Conservation (phyloP, 306 rosid genomes). For the Alnus rubra region DNA sequence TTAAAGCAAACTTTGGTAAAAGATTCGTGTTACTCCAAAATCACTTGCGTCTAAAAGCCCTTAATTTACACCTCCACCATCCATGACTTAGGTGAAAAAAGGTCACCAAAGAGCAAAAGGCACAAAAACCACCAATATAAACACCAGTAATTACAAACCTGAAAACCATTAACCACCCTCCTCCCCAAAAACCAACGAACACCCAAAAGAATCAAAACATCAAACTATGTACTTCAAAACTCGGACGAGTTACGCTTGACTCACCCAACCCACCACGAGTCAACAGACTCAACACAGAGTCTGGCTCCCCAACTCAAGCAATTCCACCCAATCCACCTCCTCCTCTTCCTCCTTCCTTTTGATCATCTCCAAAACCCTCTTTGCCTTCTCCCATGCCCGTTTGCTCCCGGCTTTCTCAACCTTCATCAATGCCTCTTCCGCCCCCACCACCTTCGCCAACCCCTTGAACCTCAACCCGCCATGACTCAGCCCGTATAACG, state of each 20-base stretch:
- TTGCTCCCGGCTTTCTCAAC: slow-evolving; percentile 60
- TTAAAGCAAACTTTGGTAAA: background rate
- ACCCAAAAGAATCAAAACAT: background rate
- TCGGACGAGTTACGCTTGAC: slow-evolving; percentile 41
- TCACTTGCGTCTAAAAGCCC: background rate
- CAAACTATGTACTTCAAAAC: slow-evolving; percentile 41
- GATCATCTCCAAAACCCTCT: slow-evolving; percentile 57
- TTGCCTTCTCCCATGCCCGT: slow-evolving; percentile 54
- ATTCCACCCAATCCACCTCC: slow-evolving; percentile 77
- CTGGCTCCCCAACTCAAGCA: slow-evolving; percentile 51
- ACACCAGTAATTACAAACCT: slow-evolving; percentile 9
- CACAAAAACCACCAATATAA: background rate
- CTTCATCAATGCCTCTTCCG: slow-evolving; percentile 52
- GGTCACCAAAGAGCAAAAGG: background rate
- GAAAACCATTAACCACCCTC: background rate
- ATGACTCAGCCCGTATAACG: slow-evolving; percentile 57
- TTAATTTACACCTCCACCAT: background rate
- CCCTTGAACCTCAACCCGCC: slow-evolving; percentile 86
- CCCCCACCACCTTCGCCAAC: slow-evolving; percentile 54
- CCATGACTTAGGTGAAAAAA: slow-evolving; percentile 2
- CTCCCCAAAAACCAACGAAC: slow-evolving; percentile 1
- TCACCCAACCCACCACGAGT: slow-evolving; percentile 21
- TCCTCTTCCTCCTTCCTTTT: slow-evolving; percentile 46
- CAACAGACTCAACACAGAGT: slow-evolving; percentile 25
- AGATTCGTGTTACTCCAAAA: background rate